These are phyloP conservation scores for Ogataea henricii DNA, from an alignment of 805 yeast species.

Conservation along the genomic window DNA sequence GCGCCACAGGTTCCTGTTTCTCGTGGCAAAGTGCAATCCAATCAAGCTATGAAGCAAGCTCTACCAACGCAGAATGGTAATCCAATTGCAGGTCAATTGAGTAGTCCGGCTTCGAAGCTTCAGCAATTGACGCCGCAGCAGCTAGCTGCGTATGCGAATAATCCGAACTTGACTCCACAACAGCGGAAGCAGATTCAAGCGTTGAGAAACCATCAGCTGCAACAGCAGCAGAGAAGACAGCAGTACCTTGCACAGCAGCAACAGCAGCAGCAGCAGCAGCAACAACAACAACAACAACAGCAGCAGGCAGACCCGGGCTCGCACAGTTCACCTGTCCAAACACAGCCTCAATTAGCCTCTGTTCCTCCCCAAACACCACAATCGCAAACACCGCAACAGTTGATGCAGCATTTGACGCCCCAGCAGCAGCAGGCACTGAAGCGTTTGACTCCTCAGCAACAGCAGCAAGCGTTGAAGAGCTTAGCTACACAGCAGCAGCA, in stretches of 20 bases:
- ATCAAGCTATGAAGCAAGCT: not conserved
- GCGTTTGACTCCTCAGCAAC: conserved; percentile 45
- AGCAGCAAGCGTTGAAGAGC: conserved; percentile 17
- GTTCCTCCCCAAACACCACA: conserved; percentile 27
- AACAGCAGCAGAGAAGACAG: conserved; percentile 26
- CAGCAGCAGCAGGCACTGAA: conserved; percentile 34
- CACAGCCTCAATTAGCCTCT: conserved; percentile 12
- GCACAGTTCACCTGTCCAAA: conserved; percentile 15
- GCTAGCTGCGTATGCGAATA: conserved; percentile 30
- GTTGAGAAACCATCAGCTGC: conserved; percentile 38
- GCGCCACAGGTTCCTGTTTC: not conserved
- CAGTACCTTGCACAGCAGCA: conserved; percentile 24
- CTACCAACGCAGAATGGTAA: conserved; percentile 12
- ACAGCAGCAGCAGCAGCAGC: conserved; percentile 31
- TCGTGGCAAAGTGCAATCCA: not conserved
- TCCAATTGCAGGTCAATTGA: conserved; percentile 21
- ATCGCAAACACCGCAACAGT: conserved; percentile 27
- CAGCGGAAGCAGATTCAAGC: conserved; percentile 47
- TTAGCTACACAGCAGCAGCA: conserved; percentile 36
- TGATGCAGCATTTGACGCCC: conserved; percentile 22
- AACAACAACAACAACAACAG: conserved; percentile 10
- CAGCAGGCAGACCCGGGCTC: too few relatives aligned
- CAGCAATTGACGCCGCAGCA: conserved; percentile 28
- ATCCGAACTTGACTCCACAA: conserved; percentile 45
- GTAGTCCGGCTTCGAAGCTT: conserved; percentile 15